These are phyloP conservation scores for Cicer yamashitae DNA, from an alignment of 306 rosid genomes.

Conservation along the genomic window DNA sequence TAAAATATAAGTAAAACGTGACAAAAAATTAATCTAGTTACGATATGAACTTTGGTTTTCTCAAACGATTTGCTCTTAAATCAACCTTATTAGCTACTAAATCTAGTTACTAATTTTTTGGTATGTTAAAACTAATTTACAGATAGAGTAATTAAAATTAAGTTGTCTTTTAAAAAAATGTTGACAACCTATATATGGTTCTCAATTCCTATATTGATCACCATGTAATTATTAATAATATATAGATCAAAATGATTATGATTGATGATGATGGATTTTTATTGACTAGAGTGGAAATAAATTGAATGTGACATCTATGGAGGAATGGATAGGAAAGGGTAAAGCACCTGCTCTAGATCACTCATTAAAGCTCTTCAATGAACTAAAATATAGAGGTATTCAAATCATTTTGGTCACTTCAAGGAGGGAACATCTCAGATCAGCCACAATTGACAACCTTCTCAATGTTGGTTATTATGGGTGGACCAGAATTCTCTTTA, in stretches of 20 bases:
- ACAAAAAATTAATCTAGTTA: too few relatives aligned
- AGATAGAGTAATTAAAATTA: too few relatives aligned
- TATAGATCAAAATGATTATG: constrained; percentile 1
- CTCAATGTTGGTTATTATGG: constrained; percentile 68
- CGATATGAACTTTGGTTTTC: too few relatives aligned
- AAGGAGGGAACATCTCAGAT: constrained; percentile 69
- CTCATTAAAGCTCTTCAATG: constrained; percentile 62
- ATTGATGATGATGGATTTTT: constrained; percentile 12
- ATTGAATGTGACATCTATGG: constrained; percentile 59
- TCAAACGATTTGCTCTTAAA: too few relatives aligned
- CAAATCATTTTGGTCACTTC: constrained; percentile 66
- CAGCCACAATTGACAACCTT: constrained; percentile 69
- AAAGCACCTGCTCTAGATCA: constrained; percentile 69
- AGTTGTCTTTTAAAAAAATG: too few relatives aligned
- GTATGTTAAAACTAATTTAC: too few relatives aligned
- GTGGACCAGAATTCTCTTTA: constrained; percentile 60
- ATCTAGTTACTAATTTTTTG: too few relatives aligned
- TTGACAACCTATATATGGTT: background rate
- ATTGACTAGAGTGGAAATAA: constrained; percentile 55
- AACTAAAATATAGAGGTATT: constrained; percentile 60
- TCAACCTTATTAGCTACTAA: too few relatives aligned
- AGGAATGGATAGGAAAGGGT: constrained; percentile 62
- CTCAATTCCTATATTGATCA: constrained; percentile 1
- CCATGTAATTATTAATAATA: background rate
- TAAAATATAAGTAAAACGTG: too few relatives aligned